These are phyloP conservation scores for Huntiella savannae DNA, from an alignment of 2,329 filamentous ascomycete species.

Conservation along the genomic window DNA sequence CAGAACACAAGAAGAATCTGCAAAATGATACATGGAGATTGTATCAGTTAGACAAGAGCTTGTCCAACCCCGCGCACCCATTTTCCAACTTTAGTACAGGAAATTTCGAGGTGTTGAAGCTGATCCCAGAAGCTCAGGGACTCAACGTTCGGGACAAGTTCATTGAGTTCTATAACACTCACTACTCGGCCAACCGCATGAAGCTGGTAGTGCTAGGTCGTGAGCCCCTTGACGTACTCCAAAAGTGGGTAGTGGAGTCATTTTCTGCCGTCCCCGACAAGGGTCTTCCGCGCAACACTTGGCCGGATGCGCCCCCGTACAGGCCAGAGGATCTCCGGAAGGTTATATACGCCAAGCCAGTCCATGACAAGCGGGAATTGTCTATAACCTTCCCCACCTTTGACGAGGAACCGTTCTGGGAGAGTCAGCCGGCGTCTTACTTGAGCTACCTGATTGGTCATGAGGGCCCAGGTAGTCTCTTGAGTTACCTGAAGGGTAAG, in stretches of 20 bases:
- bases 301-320: conserved; percentile 32
- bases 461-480: conserved; percentile 79
- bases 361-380: conserved; percentile 68
- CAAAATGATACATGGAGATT: conserved; percentile 79
- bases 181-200: conserved; percentile 89
- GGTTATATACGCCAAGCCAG: conserved; percentile 74
- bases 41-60: conserved; percentile 69
- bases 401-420: conserved; percentile 62
- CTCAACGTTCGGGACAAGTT: conserved; percentile 80
- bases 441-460: conserved; percentile 80
- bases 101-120: conserved; percentile 70
- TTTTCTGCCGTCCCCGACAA: conserved; percentile 73
- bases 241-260: conserved; percentile 67
- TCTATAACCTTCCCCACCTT: conserved; percentile 70
- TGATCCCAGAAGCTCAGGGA: conserved; percentile 56
- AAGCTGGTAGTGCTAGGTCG: conserved; percentile 74
- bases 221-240: conserved; percentile 65
- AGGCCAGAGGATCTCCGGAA: conserved; percentile 33
- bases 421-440: conserved; percentile 68
- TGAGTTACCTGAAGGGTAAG: conserved; percentile 75
- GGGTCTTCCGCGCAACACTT: conserved; percentile 42
- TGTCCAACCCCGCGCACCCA: conserved; percentile 75
- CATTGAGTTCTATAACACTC: conserved; percentile 72
- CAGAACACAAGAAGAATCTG: conserved; percentile 93
- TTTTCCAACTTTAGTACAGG: conserved; percentile 86